Evolutionary conservation across 1,284 basidiomycete genomes (phyloP).

Genomic region (Schizopora paradoxa): DNA sequence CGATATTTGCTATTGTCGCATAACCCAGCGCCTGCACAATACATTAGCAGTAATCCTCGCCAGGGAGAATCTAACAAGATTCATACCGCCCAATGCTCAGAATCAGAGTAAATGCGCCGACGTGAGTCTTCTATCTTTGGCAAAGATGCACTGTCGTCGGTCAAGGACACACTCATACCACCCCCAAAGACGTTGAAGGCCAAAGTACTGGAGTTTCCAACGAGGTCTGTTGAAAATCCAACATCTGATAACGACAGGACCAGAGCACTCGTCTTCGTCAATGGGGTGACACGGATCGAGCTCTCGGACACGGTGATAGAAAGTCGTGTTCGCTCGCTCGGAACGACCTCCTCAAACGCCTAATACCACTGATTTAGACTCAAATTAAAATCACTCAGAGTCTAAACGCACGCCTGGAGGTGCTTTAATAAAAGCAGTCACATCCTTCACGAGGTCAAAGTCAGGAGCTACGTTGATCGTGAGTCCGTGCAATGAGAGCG

Average conservation of each 20-base stretch:
- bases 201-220: conserved; percentile 58
- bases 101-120: conserved; percentile 31
- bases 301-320: conserved; percentile 63
- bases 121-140: conserved; percentile 17
- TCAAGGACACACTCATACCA: conserved; percentile 46
- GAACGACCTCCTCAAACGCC: conserved; percentile 91
- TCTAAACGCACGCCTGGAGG: conserved; percentile 73
- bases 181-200: conserved; percentile 46
- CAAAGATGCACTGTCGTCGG: conserved; percentile 48
- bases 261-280: conserved; percentile 56
- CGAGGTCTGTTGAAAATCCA: conserved; percentile 64
- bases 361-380: conserved; percentile 26
- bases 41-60: conserved; percentile 18
- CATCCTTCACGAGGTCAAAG: conserved; percentile 57
- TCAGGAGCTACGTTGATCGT: conserved; percentile 64
- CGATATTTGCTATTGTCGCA: conserved; percentile 60
- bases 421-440: conserved; percentile 69
- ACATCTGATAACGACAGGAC: conserved; percentile 63
- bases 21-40: conserved; percentile 55
- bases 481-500: conserved; percentile 59
- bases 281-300: conserved; percentile 59
- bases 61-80: not conserved
- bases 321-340: conserved; percentile 80
- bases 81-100: conserved; percentile 68
- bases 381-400: conserved; percentile 2